Evolutionary conservation across 2,329 filamentous ascomycete genomes (phyloP).

Genomic region (Bertia moriformis): DNA sequence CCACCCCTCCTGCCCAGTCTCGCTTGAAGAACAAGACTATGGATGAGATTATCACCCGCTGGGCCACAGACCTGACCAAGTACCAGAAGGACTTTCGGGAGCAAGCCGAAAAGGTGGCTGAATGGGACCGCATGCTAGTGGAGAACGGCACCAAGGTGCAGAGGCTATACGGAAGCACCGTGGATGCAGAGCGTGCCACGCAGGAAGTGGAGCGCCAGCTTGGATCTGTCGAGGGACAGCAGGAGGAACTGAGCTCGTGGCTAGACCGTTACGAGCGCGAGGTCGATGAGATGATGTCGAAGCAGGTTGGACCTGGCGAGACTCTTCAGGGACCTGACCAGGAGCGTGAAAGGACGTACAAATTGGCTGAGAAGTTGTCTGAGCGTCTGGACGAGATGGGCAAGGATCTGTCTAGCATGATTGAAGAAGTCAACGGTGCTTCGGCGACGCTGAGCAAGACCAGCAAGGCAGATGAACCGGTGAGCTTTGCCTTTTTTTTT

Average conservation of each 20-base stretch:
- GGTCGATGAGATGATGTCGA: constrained; percentile 74
- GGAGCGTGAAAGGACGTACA: constrained; percentile 90
- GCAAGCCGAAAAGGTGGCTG: constrained; percentile 72
- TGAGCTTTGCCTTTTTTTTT: constrained; percentile 31
- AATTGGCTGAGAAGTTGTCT: constrained; percentile 82
- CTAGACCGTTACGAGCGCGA: constrained; percentile 84
- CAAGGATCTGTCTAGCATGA: constrained; percentile 85
- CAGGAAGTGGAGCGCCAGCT: constrained; percentile 89
- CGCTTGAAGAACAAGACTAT: constrained; percentile 96
- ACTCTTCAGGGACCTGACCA: constrained; percentile 77
- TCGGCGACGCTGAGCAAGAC: constrained; percentile 82
- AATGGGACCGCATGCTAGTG: constrained; percentile 84
- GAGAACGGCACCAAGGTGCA: constrained; percentile 92
- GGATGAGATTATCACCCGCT: constrained; percentile 95
- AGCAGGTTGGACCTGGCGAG: constrained; percentile 63
- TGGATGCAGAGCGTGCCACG: constrained; percentile 84
- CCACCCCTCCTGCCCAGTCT: constrained; percentile 62
- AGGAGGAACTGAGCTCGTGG: constrained; percentile 77
- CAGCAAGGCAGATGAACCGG: constrained; percentile 73
- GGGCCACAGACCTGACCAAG: constrained; percentile 87
- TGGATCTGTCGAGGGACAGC: constrained; percentile 75
- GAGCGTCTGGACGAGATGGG: constrained; percentile 88
- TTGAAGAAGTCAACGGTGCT: constrained; percentile 91
- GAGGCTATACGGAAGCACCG: constrained; percentile 79
- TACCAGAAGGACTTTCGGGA: constrained; percentile 94